Base-by-base conservation (phyloP, 2,329 filamentous ascomycete species). In the Cordyceps pruinosa region DNA sequence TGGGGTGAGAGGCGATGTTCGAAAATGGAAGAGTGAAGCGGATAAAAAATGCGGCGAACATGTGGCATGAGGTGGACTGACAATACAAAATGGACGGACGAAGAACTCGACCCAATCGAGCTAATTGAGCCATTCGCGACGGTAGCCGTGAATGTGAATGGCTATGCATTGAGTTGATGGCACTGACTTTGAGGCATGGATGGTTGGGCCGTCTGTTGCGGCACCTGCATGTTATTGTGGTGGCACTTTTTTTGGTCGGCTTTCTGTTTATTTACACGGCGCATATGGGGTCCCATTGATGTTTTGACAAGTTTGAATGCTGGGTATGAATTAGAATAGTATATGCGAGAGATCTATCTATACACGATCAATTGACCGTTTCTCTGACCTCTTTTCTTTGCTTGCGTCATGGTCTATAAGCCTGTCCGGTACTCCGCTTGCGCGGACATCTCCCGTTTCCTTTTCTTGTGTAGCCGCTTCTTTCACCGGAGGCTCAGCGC, bases 271-370 rank as follows among this genome's bases (percentile, higher is more conserved):
- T 41, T 41, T 41, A 51, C 15, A 15, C 21, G 48, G 48, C 35
- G 50, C 35, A 44, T 34, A 17, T 23, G 26, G 39, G 17, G 17
- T 32, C 32, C 5, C 39, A 13, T 34, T 45, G 8, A 15, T 39
- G 41, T 48, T 37, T n/a, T 34, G 17, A 39, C 42, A 44, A 32
- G 26, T 44, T 30, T 15, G 51, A 39, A 37, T 44, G 32, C 28
- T 42, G 26, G 34, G 45, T 37, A 56, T 44, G 45, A 49, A 42
- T 56, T 53, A 56, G 45, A 56, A 56, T 48, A 56, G 53, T 34
- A 49, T 26, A 42, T 25, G 39, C 34, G 44, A 56, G 23, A 17
- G 44, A 55, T 56, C 30, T 34, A 58, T 55, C 37, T 45, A 55
- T 49, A 55, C 44, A 56, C 26, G 23, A 44, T 42, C 30, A 47